Evolutionary conservation across 345 rosid genomes (phyloP).

Genomic region (Luvunga scandens): DNA sequence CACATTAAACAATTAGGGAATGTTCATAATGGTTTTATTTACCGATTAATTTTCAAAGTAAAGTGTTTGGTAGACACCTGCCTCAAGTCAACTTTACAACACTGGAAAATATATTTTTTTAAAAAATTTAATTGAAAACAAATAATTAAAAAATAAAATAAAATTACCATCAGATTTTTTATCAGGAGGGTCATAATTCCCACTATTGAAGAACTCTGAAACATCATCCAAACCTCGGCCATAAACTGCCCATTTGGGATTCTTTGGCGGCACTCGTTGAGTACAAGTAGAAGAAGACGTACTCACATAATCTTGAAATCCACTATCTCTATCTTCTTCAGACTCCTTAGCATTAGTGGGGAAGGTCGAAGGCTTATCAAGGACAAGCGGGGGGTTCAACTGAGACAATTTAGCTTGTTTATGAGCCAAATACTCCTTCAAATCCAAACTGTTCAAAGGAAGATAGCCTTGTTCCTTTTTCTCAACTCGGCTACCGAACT

Average conservation of each 20-base stretch:
- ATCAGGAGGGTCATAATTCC: constrained; percentile 49
- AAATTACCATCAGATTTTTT: constrained; percentile 57
- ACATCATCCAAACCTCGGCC: constrained; percentile 88
- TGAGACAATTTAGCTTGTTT: constrained; percentile 66
- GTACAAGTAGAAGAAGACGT: constrained; percentile 17
- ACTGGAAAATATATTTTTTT: too few species aligned
- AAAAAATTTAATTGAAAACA: too few species aligned
- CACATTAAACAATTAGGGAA: background rate
- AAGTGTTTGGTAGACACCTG: background rate
- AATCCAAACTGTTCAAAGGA: constrained; percentile 57
- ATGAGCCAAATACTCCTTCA: constrained; percentile 56
- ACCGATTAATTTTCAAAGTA: background rate
- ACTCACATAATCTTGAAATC: constrained; percentile 7
- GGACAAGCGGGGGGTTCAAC: constrained; percentile 67
- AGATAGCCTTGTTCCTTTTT: constrained; percentile 55
- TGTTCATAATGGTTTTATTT: background rate
- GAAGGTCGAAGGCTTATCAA: constrained; percentile 48
- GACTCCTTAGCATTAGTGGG: constrained; percentile 14
- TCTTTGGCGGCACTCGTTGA: constrained; percentile 67
- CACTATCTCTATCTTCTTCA: constrained; percentile 14
- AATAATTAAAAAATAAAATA: background rate
- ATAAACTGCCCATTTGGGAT: constrained; percentile 92
- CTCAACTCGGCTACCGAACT: constrained; percentile 76
- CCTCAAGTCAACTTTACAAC: too few species aligned
- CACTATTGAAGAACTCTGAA: constrained; percentile 57